These are phyloP conservation scores for Dichotomopilus funicola DNA, from an alignment of 2,329 filamentous ascomycete genomes.

Conservation along the genomic window DNA sequence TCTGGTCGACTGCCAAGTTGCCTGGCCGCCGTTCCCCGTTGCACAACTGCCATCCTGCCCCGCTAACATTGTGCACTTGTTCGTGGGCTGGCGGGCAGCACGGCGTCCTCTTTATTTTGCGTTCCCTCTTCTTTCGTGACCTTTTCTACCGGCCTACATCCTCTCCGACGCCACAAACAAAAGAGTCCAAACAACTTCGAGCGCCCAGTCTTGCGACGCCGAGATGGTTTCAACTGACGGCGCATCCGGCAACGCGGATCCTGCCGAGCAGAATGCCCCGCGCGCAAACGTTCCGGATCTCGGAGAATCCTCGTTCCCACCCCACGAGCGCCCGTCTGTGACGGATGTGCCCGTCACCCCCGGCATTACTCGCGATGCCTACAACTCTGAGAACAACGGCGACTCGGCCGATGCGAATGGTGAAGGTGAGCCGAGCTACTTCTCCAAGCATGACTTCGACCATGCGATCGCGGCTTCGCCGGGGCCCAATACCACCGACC, in stretches of 20 bases:
- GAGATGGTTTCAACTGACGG: slow-evolving; percentile 19
- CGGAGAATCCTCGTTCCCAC: slow-evolving; percentile 24
- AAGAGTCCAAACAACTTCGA: neutral
- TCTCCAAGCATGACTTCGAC: slow-evolving; percentile 21
- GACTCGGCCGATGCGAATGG: neutral
- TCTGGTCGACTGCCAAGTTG: slow-evolving; percentile 14
- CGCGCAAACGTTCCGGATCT: neutral
- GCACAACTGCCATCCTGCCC: slow-evolving; percentile 5
- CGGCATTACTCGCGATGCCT: slow-evolving; percentile 30
- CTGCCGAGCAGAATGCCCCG: neutral
- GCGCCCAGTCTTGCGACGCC: neutral
- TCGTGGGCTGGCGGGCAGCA: neutral
- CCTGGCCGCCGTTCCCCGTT: slow-evolving; percentile 4
- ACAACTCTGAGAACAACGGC: slow-evolving; percentile 23
- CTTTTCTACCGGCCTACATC: neutral
- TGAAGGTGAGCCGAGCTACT: slow-evolving; percentile 27
- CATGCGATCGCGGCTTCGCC: slow-evolving; percentile 24
- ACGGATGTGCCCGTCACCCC: slow-evolving; percentile 37
- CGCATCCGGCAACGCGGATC: slow-evolving; percentile 3
- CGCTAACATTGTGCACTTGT: slow-evolving; percentile 10
- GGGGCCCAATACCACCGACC: slow-evolving; percentile 14
- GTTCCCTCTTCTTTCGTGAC: neutral
- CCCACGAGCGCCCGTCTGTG: slow-evolving; percentile 31
- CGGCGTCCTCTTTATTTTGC: slow-evolving; percentile 3
- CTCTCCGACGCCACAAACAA: neutral